Evolutionary conservation across 345 rosid genomes (phyloP).

Genomic region (Salix dunnii): DNA sequence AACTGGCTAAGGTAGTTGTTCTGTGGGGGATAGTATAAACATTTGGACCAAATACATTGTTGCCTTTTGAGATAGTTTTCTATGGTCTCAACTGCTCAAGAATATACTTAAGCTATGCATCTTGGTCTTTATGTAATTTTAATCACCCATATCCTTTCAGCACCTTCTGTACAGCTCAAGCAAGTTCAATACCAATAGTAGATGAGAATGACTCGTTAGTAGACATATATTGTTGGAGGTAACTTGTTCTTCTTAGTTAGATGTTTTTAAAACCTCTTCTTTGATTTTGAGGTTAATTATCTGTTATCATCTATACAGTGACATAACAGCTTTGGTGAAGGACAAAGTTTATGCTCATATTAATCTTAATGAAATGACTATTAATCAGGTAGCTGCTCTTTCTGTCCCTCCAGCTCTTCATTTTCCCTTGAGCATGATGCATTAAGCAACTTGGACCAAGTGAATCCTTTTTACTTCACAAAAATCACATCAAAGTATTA

Average conservation of each 20-base stretch:
- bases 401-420: not conserved
- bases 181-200: constrained; percentile 33
- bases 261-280: not conserved
- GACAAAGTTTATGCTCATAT: constrained; percentile 30
- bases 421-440: not conserved
- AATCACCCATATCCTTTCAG: not conserved
- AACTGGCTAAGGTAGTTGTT: not conserved
- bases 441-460: not conserved
- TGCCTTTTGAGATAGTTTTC: not conserved
- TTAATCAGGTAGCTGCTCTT: constrained; percentile 24
- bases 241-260: not conserved
- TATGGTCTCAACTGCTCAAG: not conserved
- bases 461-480: not conserved
- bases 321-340: constrained; percentile 35
- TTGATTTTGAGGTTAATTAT: not conserved
- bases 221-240: constrained; percentile 35
- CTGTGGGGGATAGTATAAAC: not conserved
- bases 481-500: not conserved
- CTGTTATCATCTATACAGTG: constrained; percentile 16
- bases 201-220: constrained; percentile 29
- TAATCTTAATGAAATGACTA: constrained; percentile 30
- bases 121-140: not conserved
- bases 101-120: not conserved
- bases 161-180: constrained; percentile 19
- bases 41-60: not conserved